Conservation (phyloP, 495 filamentous ascomycete genomes). For the Ascodesmis nigricans region DNA sequence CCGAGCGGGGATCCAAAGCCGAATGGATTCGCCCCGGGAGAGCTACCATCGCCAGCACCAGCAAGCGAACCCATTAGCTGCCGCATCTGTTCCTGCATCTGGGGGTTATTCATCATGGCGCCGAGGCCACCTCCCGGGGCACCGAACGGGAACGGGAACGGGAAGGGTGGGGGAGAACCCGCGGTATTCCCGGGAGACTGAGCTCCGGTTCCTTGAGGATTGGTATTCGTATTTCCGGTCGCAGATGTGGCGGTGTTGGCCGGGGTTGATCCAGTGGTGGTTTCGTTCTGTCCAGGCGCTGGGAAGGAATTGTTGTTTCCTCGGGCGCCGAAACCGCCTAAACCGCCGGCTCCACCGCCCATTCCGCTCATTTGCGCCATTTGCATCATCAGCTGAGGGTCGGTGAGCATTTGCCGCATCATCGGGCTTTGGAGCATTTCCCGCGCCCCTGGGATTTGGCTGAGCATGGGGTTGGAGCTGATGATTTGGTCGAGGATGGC, state of each 20-base stretch:
- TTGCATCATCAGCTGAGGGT: slow-evolving; percentile 58
- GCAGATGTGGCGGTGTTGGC: slow-evolving; percentile 21
- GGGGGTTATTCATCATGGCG: no score
- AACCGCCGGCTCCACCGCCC: slow-evolving; percentile 25
- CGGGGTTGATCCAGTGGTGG: slow-evolving; percentile 24
- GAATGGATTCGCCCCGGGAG: slow-evolving; percentile 5
- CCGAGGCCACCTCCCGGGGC: slow-evolving; percentile 26
- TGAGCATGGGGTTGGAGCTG: slow-evolving; percentile 63
- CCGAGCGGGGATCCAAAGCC: slow-evolving; percentile 13
- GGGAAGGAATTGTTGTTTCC: slow-evolving; percentile 47
- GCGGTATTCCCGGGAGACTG: no score
- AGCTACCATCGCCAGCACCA: slow-evolving; percentile 1
- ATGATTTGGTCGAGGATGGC: slow-evolving; percentile 83
- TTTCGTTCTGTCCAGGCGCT: slow-evolving; percentile 73
- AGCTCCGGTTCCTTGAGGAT: no score
- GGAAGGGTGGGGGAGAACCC: slow-evolving; percentile 22
- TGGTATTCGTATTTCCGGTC: no score
- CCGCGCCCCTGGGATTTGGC: slow-evolving; percentile 57
- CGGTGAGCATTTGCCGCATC: slow-evolving; percentile 88
- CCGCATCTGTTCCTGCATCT: slow-evolving; percentile 5
- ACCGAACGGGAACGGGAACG: slow-evolving; percentile 26
- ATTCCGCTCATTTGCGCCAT: slow-evolving; percentile 53
- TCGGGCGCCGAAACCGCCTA: slow-evolving; percentile 22
- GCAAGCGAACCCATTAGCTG: slow-evolving; percentile 4
- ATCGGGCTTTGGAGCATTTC: slow-evolving; percentile 67